phyloP scores from a whole-genome alignment of 140 eudicot species.

The Stevia rebaudiana region DNA sequence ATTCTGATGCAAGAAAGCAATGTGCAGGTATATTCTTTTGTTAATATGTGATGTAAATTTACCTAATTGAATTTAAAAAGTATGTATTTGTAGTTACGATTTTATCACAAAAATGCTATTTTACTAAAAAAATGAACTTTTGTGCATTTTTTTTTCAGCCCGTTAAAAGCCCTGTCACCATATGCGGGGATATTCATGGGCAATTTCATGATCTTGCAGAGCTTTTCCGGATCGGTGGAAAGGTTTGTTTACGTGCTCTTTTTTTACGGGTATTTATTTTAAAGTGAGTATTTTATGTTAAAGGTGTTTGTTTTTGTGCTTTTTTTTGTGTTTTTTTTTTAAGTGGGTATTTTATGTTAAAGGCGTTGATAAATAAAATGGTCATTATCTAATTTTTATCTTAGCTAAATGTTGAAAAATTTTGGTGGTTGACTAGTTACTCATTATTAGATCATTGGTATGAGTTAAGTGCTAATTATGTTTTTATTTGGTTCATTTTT shows the following conservation, averaged over 20 bases:
- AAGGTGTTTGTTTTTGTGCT: not conserved
- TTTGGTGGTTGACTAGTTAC: not conserved
- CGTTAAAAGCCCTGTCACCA: constrained; percentile 93
- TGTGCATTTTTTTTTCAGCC: constrained; percentile 46
- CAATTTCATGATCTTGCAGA: constrained; percentile 97
- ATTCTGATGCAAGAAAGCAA: constrained; percentile 80
- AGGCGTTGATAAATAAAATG: too few relatives aligned
- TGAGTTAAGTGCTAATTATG: not conserved
- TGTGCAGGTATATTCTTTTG: constrained; percentile 57
- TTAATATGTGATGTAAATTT: not conserved
- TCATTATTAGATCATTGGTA: not conserved
- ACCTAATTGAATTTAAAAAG: not conserved
- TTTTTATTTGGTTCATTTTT: constrained; percentile 8
- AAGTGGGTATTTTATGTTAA: not conserved
- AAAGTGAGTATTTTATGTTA: not conserved
- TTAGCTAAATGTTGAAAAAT: not conserved
- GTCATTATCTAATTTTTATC: too few relatives aligned
- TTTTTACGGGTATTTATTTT: not conserved
- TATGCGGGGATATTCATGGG: constrained; percentile 95
- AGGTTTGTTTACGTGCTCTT: constrained; percentile 31
- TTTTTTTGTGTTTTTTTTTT: not conserved
- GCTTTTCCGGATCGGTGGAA: constrained; percentile 89
- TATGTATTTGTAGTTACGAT: not conserved
- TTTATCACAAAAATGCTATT: not conserved
- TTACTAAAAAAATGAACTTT: not conserved